A percentile compares a stretch with the other conserved stretches of the same genome.
phyloP scores from a whole-genome alignment of 768 basidiomycete species.

The Nevesoporus exiguus region DNA sequence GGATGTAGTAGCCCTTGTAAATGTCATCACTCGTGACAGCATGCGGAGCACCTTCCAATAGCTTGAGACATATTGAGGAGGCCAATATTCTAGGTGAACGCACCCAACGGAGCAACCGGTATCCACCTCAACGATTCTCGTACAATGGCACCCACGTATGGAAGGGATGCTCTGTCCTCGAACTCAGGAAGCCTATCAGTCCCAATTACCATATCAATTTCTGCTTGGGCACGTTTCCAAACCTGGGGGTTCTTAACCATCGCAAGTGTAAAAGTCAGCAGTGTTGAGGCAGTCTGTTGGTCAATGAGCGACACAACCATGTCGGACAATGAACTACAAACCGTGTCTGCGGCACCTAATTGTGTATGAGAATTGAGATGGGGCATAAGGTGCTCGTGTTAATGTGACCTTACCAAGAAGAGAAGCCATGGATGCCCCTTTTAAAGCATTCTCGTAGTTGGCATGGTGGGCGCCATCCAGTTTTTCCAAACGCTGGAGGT shows the following conservation, averaged over 20 bases:
- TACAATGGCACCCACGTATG: no score
- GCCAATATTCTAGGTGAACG: background rate
- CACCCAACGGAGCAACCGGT: no score
- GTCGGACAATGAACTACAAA: no score
- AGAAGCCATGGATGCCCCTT: background rate
- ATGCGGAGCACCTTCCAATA: slow-evolving; percentile 19
- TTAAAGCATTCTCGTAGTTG: slow-evolving; percentile 5
- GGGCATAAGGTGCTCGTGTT: background rate
- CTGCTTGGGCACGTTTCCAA: no score
- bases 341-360: no score
- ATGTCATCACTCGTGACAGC: slow-evolving; percentile 30
- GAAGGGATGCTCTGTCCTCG: no score
- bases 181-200: no score
- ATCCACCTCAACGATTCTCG: no score
- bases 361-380: no score
- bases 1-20: slow-evolving; percentile 56
- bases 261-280: no score
- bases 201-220: no score
- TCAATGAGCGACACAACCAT: background rate
- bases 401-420: background rate
- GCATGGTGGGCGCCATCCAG: slow-evolving; percentile 4
- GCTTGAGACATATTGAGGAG: background rate
- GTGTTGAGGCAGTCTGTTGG: no score
- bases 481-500: slow-evolving; percentile 8
- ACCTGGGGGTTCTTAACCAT: slow-evolving; percentile 10